Conservation (phyloP, 345 rosid genomes). For the Salix exigua region DNA sequence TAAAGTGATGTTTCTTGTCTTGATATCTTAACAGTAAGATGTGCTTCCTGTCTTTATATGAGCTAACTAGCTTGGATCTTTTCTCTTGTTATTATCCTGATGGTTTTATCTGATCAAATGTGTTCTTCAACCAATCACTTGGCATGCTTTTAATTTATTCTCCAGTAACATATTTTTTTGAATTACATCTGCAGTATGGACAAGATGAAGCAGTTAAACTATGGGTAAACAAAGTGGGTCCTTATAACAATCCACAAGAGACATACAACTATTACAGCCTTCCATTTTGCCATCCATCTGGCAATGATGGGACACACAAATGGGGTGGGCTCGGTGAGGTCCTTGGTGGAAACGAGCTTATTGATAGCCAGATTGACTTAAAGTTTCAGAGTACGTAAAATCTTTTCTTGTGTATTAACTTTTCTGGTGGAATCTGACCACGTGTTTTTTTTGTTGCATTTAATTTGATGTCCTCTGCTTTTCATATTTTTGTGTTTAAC, state of each 20-base stretch:
- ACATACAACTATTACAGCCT: conserved; percentile 98
- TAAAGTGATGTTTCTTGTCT: background rate
- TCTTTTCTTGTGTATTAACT: background rate
- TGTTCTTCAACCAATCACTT: background rate
- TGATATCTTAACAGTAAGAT: background rate
- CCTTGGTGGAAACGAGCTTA: conserved; percentile 98
- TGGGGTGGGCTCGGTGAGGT: conserved; percentile 99
- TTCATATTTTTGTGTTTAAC: conserved; percentile 9
- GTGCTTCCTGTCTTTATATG: background rate
- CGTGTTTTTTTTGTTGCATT: background rate
- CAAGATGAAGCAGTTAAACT: conserved; percentile 72
- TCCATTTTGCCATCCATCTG: conserved; percentile 81
- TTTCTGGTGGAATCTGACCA: conserved; percentile 1
- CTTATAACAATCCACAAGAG: conserved; percentile 99
- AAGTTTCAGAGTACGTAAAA: conserved; percentile 74
- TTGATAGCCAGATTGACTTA: conserved; percentile 79
- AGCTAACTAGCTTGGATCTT: background rate
- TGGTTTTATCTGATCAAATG: background rate
- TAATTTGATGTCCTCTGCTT: background rate
- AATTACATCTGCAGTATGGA: conserved; percentile 55
- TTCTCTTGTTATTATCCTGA: background rate
- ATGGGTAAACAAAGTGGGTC: conserved; percentile 99
- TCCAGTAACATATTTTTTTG: conserved; percentile 4
- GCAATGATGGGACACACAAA: conserved; percentile 59
- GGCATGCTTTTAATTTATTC: background rate